Base-by-base conservation (phyloP, 306 rosid species). In the Prunus padus region DNA sequence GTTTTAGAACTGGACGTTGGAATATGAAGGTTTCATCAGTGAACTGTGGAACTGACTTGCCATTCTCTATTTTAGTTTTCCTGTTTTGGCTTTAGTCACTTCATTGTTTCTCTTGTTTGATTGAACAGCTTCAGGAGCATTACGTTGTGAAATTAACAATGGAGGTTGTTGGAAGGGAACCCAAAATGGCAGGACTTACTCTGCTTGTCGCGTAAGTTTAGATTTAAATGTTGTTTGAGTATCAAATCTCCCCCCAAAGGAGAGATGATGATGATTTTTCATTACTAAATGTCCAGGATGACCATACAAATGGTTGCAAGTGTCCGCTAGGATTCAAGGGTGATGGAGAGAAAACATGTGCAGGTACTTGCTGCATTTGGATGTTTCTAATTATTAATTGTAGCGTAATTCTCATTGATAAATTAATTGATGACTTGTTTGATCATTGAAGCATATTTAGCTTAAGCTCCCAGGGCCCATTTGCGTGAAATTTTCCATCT, bases 141-240 rank as follows among this genome's bases (percentile, higher is more conserved):
- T 90, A 82, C 89, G 88, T 28, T 95, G 99, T 85, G 88, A 76
- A 76, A 65, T 95, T 76, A 82, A 89, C 83, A 92, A 95, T 79
- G 99, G 99, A 78, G 99, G 99, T 79, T 95, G 99, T 81, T 95
- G 99, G 99, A 92, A 76, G 86, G 67, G 61, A 78, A 72, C 83
- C 61, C 86, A 30, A 63, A 70, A 69, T 51, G 87, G 96, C 75
- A 82, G 51, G 76, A 82, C 85, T 65, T 90, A 84, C 90, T 86
- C 99, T 26, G 99, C 99, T 50, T 95, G 97, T 78, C 72, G 77
- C 46, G 99, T 92, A 86, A 86, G 97, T 84, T 62, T 37, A 46
- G 63, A 28, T 25, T 18, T 4, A 42, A 65, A 37, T 47, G 37
- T 50, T 26, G 10, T 45, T 51, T 40, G 11, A 16, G 31, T 60